phyloP scores from a whole-genome alignment of 805 yeast species.

The Ogataea kodamae region DNA sequence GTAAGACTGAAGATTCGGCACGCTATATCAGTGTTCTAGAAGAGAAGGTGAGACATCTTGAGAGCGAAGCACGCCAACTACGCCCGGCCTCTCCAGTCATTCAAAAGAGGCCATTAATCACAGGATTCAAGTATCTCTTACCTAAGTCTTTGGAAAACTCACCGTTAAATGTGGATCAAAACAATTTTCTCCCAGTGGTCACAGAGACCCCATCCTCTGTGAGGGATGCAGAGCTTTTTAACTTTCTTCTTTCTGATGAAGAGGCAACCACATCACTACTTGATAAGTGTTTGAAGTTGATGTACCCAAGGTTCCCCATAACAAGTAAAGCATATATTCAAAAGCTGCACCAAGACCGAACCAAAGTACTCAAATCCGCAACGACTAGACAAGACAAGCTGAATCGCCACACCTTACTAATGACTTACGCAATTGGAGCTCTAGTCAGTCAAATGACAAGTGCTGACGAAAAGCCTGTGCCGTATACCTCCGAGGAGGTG shows the following conservation, averaged over 20 bases:
- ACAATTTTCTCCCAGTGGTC: slow-evolving; percentile 5
- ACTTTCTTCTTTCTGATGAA: slow-evolving; percentile 11
- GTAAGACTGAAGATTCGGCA: slow-evolving; percentile 9
- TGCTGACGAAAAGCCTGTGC: slow-evolving; percentile 4
- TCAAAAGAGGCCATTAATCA: slow-evolving; percentile 3
- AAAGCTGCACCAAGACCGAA: slow-evolving; percentile 16
- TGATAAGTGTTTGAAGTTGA: slow-evolving; percentile 11
- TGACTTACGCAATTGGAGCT: slow-evolving; percentile 22
- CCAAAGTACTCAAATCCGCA: slow-evolving; percentile 3
- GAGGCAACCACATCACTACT: slow-evolving; percentile 13
- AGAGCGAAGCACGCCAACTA: slow-evolving; percentile 2
- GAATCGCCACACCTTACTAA: slow-evolving; percentile 13
- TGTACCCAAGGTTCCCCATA: slow-evolving; percentile 22
- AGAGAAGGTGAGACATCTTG: slow-evolving; percentile 17
- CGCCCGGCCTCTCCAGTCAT: slow-evolving; percentile 1
- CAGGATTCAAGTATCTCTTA: slow-evolving; percentile 15
- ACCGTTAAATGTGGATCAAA: slow-evolving; percentile 11
- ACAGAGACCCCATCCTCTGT: not conserved
- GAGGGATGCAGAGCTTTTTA: slow-evolving; percentile 6
- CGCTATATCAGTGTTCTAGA: slow-evolving; percentile 18
- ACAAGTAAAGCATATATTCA: slow-evolving; percentile 3
- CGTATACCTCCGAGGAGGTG: slow-evolving; percentile 12
- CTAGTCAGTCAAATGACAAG: slow-evolving; percentile 14
- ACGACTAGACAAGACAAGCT: slow-evolving; percentile 10
- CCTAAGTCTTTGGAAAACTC: slow-evolving; percentile 14